Conservation (phyloP, 441 rosid genomes). For the Pelargonium cotyledonis region DNA sequence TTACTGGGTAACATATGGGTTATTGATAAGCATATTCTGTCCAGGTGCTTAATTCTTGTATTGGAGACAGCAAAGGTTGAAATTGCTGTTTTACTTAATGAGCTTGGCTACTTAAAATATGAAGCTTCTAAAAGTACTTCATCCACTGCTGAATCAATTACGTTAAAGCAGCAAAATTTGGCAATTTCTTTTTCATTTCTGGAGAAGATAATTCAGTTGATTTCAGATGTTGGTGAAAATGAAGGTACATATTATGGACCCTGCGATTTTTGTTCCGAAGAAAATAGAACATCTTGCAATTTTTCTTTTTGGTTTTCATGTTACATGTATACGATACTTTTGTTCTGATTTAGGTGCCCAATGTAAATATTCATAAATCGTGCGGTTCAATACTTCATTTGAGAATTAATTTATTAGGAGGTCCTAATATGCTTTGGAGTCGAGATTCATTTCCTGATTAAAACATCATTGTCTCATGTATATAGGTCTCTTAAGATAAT, state of each 20-base stretch:
- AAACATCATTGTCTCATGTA: no score
- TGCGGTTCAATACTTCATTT: background rate
- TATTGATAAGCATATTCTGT: slow-evolving; percentile 15
- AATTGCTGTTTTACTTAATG: slow-evolving; percentile 76
- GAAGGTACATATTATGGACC: slow-evolving; percentile 42
- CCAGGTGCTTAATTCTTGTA: slow-evolving; percentile 83
- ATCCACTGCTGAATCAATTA: slow-evolving; percentile 37
- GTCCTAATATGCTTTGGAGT: no score
- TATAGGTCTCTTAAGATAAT: no score
- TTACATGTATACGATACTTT: background rate
- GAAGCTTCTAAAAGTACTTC: slow-evolving; percentile 67
- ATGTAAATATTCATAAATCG: no score
- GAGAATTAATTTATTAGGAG: background rate
- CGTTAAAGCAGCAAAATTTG: slow-evolving; percentile 56
- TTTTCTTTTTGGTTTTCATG: background rate
- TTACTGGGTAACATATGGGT: slow-evolving; percentile 8
- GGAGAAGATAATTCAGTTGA: slow-evolving; percentile 69
- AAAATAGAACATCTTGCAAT: background rate
- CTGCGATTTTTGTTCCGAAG: background rate
- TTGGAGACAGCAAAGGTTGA: slow-evolving; percentile 85
- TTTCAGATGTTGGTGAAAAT: slow-evolving; percentile 40
- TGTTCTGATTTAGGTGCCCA: background rate
- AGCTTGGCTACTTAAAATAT: slow-evolving; percentile 70
- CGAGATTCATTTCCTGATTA: no score
- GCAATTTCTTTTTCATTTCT: slow-evolving; percentile 63